Evolutionary conservation across 2,329 filamentous ascomycete species (phyloP).

Genomic region (Graphium sp.): DNA sequence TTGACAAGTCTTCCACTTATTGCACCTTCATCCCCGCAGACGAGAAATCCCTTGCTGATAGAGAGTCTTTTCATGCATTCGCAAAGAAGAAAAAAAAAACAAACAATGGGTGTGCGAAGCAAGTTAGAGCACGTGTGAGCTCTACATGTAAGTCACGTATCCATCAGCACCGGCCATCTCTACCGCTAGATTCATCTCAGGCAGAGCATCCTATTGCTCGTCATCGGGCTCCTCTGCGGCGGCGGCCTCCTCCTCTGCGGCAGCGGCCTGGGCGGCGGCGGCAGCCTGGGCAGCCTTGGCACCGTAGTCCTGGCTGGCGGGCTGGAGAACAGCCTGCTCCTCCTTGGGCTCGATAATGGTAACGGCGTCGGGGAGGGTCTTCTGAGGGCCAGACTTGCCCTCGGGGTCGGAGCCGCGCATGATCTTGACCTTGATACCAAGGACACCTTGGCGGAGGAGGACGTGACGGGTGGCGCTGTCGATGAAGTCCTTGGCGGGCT

Average conservation of each 20-base stretch:
- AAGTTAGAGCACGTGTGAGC: too few species aligned
- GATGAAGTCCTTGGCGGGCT: slow-evolving; percentile 99
- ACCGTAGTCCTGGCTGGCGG: slow-evolving; percentile 96
- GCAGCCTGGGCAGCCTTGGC: slow-evolving; percentile 62
- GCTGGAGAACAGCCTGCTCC: slow-evolving; percentile 87
- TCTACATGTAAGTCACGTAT: background rate
- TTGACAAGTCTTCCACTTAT: too few species aligned
- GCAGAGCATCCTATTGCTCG: slow-evolving; percentile 18
- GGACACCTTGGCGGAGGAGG: slow-evolving; percentile 97
- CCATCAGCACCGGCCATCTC: background rate
- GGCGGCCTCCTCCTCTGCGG: slow-evolving; percentile 39
- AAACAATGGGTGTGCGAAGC: too few species aligned
- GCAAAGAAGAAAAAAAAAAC: too few species aligned
- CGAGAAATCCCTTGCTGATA: background rate
- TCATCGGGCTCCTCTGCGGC: slow-evolving; percentile 35
- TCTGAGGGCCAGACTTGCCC: slow-evolving; percentile 95
- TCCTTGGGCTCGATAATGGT: slow-evolving; percentile 99
- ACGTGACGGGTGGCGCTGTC: slow-evolving; percentile 98
- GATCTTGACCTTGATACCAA: slow-evolving; percentile 99
- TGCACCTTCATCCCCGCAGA: background rate
- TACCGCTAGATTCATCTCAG: too few species aligned
- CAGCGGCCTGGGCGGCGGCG: slow-evolving; percentile 48
- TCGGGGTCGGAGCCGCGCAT: slow-evolving; percentile 99
- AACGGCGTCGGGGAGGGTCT: slow-evolving; percentile 94
- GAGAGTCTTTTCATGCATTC: too few species aligned